These are phyloP conservation scores for Aspergillus glaucus DNA, from an alignment of 2,329 filamentous ascomycete genomes.

Conservation along the genomic window DNA sequence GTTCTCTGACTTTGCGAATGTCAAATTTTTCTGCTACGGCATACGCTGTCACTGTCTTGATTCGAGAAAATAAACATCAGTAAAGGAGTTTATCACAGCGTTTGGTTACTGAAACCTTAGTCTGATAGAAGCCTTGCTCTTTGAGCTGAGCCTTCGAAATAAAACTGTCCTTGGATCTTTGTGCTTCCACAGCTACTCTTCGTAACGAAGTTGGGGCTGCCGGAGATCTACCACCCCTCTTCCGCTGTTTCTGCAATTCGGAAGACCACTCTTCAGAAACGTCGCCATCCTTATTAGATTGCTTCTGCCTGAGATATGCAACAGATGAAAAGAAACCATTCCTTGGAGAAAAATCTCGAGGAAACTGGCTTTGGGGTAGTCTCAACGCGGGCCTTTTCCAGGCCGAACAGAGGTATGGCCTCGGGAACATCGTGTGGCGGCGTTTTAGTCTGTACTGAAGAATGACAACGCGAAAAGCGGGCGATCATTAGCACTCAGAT, in stretches of 20 bases:
- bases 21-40: slow-evolving; percentile 64
- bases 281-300: slow-evolving; percentile 12
- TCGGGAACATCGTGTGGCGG: slow-evolving; percentile 23
- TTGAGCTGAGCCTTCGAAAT: slow-evolving; percentile 40
- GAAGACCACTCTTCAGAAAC: slow-evolving; percentile 7
- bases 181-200: slow-evolving; percentile 79
- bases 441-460: neutral
- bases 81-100: neutral
- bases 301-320: slow-evolving; percentile 44
- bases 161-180: slow-evolving; percentile 52
- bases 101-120: slow-evolving; percentile 24
- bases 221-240: slow-evolving; percentile 45
- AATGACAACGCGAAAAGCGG: neutral
- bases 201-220: slow-evolving; percentile 68
- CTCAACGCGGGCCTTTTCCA: slow-evolving; percentile 25
- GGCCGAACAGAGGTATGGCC: slow-evolving; percentile 23
- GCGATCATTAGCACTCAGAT: slow-evolving; percentile 12
- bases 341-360: slow-evolving; percentile 41
- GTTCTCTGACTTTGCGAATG: slow-evolving; percentile 50
- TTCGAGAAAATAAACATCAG: slow-evolving; percentile 3
- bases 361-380: slow-evolving; percentile 28
- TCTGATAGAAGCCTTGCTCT: slow-evolving; percentile 30
- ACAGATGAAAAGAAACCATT: slow-evolving; percentile 64
- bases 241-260: slow-evolving; percentile 35
- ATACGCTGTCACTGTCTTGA: slow-evolving; percentile 55